phyloP scores from a whole-genome alignment of 352 stramenopile genomes.

The Phytophthora foliorum region DNA sequence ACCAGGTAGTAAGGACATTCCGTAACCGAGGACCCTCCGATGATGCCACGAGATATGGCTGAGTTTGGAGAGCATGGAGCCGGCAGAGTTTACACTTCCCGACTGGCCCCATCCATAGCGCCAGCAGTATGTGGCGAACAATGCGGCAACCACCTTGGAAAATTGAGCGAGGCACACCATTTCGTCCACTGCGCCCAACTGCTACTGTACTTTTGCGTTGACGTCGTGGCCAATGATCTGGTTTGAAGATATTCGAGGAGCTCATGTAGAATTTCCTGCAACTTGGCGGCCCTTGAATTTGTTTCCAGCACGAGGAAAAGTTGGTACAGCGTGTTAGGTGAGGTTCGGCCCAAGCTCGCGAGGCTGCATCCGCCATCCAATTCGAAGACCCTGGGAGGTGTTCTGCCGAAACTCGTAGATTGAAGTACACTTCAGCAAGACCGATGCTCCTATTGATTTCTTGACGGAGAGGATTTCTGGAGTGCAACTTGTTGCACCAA shows the following conservation, averaged over 20 bases:
- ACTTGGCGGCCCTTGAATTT: slow-evolving; percentile 19
- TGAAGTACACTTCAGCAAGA: slow-evolving; percentile 26
- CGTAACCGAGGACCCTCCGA: slow-evolving; percentile 8
- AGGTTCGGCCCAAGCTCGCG: slow-evolving; percentile 26
- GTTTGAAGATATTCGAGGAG: slow-evolving; percentile 6
- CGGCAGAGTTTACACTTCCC: slow-evolving; percentile 11
- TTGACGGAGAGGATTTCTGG: slow-evolving; percentile 26
- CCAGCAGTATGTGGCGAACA: slow-evolving; percentile 6
- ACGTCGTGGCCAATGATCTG: slow-evolving; percentile 20
- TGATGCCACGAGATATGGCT: slow-evolving; percentile 22
- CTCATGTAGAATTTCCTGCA: slow-evolving; percentile 25
- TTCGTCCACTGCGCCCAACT: slow-evolving; percentile 11
- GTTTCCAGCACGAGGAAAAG: slow-evolving; percentile 13
- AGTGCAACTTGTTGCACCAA: slow-evolving; percentile 29
- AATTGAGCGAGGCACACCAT: not conserved
- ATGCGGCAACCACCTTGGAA: slow-evolving; percentile 6
- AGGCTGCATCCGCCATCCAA: slow-evolving; percentile 38
- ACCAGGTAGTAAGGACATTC: not conserved
- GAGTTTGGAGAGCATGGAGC: slow-evolving; percentile 25
- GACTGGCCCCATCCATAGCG: slow-evolving; percentile 8
- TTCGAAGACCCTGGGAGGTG: slow-evolving; percentile 33
- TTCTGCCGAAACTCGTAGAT: slow-evolving; percentile 10
- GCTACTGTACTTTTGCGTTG: not conserved
- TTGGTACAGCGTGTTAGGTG: slow-evolving; percentile 24
- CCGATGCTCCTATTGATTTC: slow-evolving; percentile 50